A percentile compares a stretch with the other conserved stretches of the same genome.
Evolutionary conservation across 129 eudicot genomes (phyloP).

Genomic region (Saussurea involucrata): DNA sequence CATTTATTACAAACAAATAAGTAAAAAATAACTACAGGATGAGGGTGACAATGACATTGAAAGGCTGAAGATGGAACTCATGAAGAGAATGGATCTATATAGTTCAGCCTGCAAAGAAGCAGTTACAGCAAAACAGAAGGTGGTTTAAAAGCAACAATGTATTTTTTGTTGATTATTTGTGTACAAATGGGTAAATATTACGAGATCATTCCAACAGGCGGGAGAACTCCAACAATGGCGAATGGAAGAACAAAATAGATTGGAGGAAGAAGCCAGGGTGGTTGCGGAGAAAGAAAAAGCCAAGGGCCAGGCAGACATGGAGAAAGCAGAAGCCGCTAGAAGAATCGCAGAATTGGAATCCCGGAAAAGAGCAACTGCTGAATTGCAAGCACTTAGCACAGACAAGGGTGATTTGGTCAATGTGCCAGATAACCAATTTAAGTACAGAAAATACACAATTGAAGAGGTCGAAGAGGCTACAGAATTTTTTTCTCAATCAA

Average conservation of each 20-base stretch:
- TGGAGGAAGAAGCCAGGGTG: conserved; percentile 31
- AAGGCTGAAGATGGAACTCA: conserved; percentile 55
- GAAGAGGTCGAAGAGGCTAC: conserved; percentile 82
- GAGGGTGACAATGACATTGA: conserved; percentile 50
- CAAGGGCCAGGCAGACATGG: conserved; percentile 33
- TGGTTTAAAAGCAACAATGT: background rate
- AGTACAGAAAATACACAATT: conserved; percentile 59
- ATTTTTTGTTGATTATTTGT: background rate
- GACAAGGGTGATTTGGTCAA: conserved; percentile 10
- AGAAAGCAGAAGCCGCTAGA: conserved; percentile 41
- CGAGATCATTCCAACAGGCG: conserved; percentile 28
- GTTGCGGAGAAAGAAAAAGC: conserved; percentile 30
- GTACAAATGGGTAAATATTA: background rate
- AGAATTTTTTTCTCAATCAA: conserved; percentile 39
- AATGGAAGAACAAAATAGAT: conserved; percentile 40
- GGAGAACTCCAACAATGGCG: conserved; percentile 64
- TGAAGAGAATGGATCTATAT: conserved; percentile 50
- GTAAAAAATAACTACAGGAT: conserved; percentile 24
- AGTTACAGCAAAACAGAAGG: conserved; percentile 52
- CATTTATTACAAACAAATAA: background rate
- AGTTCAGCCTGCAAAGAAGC: conserved; percentile 57
- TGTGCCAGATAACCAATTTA: background rate
- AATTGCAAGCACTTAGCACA: conserved; percentile 28
- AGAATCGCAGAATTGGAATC: conserved; percentile 37
- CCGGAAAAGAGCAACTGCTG: conserved; percentile 35